Percentiles rank a stretch among this genome's conserved stretches.
These are phyloP conservation scores for Geranomyces michiganensis DNA, from an alignment of 192 early-diverging fungal genomes.

Conservation along the genomic window DNA sequence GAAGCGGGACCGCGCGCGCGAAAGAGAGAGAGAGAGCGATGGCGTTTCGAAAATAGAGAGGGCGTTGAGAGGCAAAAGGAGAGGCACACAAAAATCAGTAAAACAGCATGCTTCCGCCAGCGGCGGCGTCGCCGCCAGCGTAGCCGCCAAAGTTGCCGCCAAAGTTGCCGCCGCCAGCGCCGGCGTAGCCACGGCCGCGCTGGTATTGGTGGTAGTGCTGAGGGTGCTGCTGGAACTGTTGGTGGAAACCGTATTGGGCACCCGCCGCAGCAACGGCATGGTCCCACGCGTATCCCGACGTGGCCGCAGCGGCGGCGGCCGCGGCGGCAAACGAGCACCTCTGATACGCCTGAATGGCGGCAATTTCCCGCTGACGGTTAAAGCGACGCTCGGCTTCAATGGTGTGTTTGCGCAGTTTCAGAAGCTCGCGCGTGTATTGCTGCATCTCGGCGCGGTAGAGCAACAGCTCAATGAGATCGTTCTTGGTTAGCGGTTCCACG, in stretches of 20 bases:
- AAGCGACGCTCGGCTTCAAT: slow-evolving; percentile 26
- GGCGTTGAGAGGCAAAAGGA: neutral
- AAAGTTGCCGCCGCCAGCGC: neutral
- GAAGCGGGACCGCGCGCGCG: neutral
- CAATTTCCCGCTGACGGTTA: slow-evolving; percentile 21
- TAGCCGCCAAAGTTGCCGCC: neutral
- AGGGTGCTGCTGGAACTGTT: neutral
- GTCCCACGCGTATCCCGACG: neutral
- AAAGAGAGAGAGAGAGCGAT: neutral
- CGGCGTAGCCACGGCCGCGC: slow-evolving; percentile 2
- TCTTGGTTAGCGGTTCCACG: slow-evolving; percentile 28
- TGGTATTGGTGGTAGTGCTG: neutral
- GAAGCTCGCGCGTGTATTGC: slow-evolving; percentile 17
- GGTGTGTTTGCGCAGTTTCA: slow-evolving; percentile 17
- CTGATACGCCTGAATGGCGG: slow-evolving; percentile 25
- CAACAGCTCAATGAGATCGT: slow-evolving; percentile 37
- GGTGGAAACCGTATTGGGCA: neutral
- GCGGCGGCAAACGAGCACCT: slow-evolving; percentile 16
- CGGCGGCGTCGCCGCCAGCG: neutral
- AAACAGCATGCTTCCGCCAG: neutral
- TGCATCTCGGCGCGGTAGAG: slow-evolving; percentile 39
- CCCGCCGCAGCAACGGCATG: neutral
- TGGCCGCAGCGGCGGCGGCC: slow-evolving; percentile 4
- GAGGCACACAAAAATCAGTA: neutral
- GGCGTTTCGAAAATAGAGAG: neutral